Base-by-base conservation (phyloP, 129 eudicot species). In the Chrysanthemum makinoi region DNA sequence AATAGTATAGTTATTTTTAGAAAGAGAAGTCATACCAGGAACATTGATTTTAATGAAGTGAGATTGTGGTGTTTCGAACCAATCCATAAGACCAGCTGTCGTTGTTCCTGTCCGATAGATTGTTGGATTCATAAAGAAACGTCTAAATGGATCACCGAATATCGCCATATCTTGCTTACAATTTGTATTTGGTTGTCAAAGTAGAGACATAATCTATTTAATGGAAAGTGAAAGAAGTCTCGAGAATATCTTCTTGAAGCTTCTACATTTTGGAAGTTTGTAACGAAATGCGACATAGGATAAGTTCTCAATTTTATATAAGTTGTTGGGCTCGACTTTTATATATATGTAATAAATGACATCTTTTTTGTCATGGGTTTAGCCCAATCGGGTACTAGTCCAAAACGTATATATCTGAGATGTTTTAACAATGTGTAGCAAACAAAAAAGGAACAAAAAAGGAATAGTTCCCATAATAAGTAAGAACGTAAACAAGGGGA, bases 11-110 rank as follows among this genome's bases (percentile, higher is more conserved):
- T 30, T 39, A 70, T 52, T 35, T 62, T 35, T 55, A n/a, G 43
- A 35, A 39, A 43, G 16, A 51, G 53, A 13, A 43, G 2, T 11
- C 19, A 11, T 22, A 93, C 98, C 98, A 51, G 98, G 96, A 62
- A 89, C 88, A 75, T 93, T 89, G 87, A 93, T 72, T 51, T 93
- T 89, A 83, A 93, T 82, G 60, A 87, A 65, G 85, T 93, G 98
- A 65, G 96, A 69, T 17, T 84, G 72, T 30, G 88, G 83, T 60
- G 96, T 68, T 83, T 93, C 98, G 28, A 81, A 44, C 98, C 98
- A 93, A 66, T 93, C 96, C 79, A 93, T 77, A 30, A 86, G 96
- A 30, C 81, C 90, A 54, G 85, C 54, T 26, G 56, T 10, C 50
- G 84, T 53, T 26, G 56, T 10, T 20, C 35, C 6, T 0, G 93